phyloP scores from a whole-genome alignment of 2,329 filamentous ascomycete species.

The Penicillium rolfsii region DNA sequence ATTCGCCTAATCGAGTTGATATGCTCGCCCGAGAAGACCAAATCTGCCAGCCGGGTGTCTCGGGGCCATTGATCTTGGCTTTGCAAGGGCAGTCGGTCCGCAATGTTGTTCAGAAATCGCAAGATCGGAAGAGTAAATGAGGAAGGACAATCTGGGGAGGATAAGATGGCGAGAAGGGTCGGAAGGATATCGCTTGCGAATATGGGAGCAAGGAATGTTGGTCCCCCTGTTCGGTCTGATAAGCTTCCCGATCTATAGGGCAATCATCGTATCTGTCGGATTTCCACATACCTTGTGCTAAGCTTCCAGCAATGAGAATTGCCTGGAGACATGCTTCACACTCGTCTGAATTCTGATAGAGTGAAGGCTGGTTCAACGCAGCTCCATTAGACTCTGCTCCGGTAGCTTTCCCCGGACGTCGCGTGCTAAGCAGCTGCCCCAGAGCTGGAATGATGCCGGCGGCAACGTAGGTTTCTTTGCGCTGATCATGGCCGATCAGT shows the following conservation, averaged over 20 bases:
- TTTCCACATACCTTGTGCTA: slow-evolving; percentile 70
- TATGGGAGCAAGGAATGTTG: slow-evolving; percentile 75
- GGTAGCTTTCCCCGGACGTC: slow-evolving; percentile 41
- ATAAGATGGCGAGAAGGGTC: slow-evolving; percentile 71
- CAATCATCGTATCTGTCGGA: not conserved
- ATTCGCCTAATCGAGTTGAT: slow-evolving; percentile 68
- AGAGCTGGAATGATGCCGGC: slow-evolving; percentile 66
- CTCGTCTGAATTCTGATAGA: slow-evolving; percentile 58
- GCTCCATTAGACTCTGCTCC: slow-evolving; percentile 36
- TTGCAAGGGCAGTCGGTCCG: slow-evolving; percentile 64
- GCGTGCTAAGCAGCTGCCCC: slow-evolving; percentile 52
- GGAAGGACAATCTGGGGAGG: slow-evolving; percentile 64
- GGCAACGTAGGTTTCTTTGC: slow-evolving; percentile 78
- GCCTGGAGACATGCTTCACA: slow-evolving; percentile 74
- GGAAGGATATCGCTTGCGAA: slow-evolving; percentile 69
- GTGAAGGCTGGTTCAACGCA: slow-evolving; percentile 29
- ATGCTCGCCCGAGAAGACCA: slow-evolving; percentile 65
- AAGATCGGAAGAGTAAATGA: slow-evolving; percentile 74
- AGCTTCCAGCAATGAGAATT: slow-evolving; percentile 80
- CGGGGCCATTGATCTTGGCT: slow-evolving; percentile 55
- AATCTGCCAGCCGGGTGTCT: slow-evolving; percentile 60
- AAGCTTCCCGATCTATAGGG: slow-evolving; percentile 18
- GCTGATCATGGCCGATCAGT: slow-evolving; percentile 81
- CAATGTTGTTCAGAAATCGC: slow-evolving; percentile 71
- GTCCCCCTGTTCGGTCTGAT: slow-evolving; percentile 64